Evolutionary conservation across 169 alveolate species (phyloP).

Genomic region (Eimeria tenella): DNA sequence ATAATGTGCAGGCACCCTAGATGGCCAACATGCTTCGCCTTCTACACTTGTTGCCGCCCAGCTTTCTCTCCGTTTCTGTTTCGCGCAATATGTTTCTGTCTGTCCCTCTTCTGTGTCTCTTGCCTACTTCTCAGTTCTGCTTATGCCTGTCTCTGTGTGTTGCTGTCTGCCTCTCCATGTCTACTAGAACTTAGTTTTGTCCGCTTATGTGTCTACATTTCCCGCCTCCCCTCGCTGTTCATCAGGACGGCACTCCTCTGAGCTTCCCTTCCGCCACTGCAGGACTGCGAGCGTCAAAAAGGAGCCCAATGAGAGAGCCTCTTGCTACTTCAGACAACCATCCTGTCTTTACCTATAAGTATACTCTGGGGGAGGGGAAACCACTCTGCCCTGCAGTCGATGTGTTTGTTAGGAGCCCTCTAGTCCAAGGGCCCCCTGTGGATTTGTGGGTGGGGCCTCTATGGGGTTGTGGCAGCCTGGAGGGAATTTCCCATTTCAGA

Average conservation of each 20-base stretch:
- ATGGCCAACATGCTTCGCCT: not conserved
- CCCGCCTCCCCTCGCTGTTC: not conserved
- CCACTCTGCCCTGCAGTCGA: conserved; percentile 26
- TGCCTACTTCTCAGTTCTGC: not conserved
- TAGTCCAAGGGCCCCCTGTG: not conserved
- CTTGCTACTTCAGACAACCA: not conserved
- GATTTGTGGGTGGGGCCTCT: conserved; percentile 12
- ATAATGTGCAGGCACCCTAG: no score
- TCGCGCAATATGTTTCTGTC: not conserved
- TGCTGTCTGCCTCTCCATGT: not conserved
- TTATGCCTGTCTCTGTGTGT: not conserved
- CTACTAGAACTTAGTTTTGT: not conserved
- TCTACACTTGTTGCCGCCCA: not conserved
- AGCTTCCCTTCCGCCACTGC: not conserved
- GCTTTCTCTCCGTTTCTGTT: not conserved
- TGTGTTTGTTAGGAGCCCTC: not conserved
- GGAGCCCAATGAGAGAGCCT: not conserved
- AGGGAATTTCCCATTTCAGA: not conserved
- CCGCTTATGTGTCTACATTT: not conserved
- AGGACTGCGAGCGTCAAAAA: not conserved
- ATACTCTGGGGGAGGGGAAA: conserved; percentile 18
- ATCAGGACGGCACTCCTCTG: conserved; percentile 11
- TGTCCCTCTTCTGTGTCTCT: not conserved
- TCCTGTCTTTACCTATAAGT: not conserved
- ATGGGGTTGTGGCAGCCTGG: conserved; percentile 19